Evolutionary conservation across 345 rosid species (phyloP), one percentile per base, ranked within the genome.

Genomic region (Fremontodendron californicum): DNA sequence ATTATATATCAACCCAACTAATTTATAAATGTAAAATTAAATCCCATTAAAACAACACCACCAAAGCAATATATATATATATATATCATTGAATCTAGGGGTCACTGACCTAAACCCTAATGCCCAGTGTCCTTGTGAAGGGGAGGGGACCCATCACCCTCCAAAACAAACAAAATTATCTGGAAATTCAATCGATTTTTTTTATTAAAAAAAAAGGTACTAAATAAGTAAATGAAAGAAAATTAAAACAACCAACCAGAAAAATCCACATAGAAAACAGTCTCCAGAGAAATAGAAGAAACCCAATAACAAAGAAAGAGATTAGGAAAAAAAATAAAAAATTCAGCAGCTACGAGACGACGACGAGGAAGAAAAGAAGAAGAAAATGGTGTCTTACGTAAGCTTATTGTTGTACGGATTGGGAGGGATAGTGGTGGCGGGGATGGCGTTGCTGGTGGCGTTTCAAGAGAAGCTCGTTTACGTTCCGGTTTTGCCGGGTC

Each of bases 401-500:
- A 88, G 48, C 81, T 90, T 82, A 74, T 74, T 96, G 77, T 82
- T 96, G 68, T 93, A 96, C 89, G 99, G 98, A 71, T 88, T 87
- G 2, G 98, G 96, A 60, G 99, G 97, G 35, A 77, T 96, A 80
- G 93, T 90, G 81, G 86, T 93, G 68, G 97, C 91, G 3, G 99
- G 97, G 16, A 89, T 96, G 90, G 98, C 96, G 62, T 78, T 96
- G 77, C 96, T 96, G 25, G 96, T 96, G 15, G 98, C 91, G 16
- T 93, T 93, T 78, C 99, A 96, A 77, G 99, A 96, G 91, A 89
- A 83, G 82, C 91, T 96, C 5, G 97, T 96, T 27, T 96, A 96
- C 86, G 98, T 96, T 1, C 99, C 99, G 39, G 97, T 96, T 51
- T 86, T 96, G 21, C 99, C 98, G 0, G 99, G 99, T 11, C 90